These are phyloP conservation scores for Cichorium intybus DNA, from an alignment of 140 eudicot species.

Conservation along the genomic window DNA sequence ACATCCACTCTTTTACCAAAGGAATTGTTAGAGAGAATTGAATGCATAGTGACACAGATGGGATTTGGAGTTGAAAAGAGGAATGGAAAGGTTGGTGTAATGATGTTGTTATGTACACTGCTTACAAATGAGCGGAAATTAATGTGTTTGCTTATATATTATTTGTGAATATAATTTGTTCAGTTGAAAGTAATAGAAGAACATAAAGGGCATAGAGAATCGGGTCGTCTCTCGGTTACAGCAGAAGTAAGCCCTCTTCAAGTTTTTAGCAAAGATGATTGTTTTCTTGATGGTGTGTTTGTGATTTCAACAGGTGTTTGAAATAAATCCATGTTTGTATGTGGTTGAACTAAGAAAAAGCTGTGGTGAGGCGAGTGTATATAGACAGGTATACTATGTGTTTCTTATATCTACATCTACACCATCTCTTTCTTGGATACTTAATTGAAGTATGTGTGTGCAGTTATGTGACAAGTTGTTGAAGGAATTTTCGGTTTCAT, in stretches of 20 bases:
- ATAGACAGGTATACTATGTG: slow-evolving; percentile 44
- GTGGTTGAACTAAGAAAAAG: slow-evolving; percentile 64
- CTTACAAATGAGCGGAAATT: too few relatives aligned
- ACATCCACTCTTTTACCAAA: slow-evolving; percentile 53
- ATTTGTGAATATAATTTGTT: background rate
- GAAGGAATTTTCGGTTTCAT: slow-evolving; percentile 41
- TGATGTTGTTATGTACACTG: background rate
- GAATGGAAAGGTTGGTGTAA: slow-evolving; percentile 55
- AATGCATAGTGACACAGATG: slow-evolving; percentile 48
- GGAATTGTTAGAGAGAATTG: slow-evolving; percentile 58
- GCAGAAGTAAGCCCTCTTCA: slow-evolving; percentile 46
- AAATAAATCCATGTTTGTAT: slow-evolving; percentile 56
- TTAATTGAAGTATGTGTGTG: slow-evolving; percentile 2
- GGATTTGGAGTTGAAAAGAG: slow-evolving; percentile 61
- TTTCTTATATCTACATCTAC: background rate
- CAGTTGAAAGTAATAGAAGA: background rate
- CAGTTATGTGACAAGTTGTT: slow-evolving; percentile 65
- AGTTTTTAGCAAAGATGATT: background rate
- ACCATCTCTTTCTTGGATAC: background rate
- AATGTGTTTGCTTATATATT: background rate
- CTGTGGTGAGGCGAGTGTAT: slow-evolving; percentile 48
- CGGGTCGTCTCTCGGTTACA: slow-evolving; percentile 43
- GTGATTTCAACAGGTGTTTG: slow-evolving; percentile 44
- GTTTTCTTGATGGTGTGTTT: background rate
- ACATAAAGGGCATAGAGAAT: slow-evolving; percentile 9